Percentiles rank a stretch among this genome's conserved stretches.
phyloP scores from a whole-genome alignment of 805 yeast species.

The Hanseniaspora lindneri region DNA sequence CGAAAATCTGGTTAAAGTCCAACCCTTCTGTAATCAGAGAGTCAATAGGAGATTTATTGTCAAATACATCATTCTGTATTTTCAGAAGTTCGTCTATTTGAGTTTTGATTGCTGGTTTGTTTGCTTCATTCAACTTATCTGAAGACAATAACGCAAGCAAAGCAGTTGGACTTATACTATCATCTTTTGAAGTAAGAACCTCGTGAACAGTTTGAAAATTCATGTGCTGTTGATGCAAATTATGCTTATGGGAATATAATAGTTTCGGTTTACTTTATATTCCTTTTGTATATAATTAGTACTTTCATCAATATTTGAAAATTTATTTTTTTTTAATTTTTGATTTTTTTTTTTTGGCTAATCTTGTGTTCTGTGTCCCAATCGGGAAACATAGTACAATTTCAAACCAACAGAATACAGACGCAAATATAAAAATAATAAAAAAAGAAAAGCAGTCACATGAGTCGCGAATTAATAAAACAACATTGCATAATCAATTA shows the following conservation, averaged over 20 bases:
- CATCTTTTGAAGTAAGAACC: conserved; percentile 22
- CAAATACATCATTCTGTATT: conserved; percentile 24
- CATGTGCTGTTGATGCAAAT: neutral
- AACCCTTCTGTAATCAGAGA: conserved; percentile 75
- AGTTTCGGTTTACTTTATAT: too few species aligned
- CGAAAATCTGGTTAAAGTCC: conserved; percentile 86
- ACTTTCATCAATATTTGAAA: too few species aligned
- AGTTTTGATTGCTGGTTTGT: conserved; percentile 32
- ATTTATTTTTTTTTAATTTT: neutral
- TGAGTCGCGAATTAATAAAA: too few species aligned
- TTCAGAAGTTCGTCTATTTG: conserved; percentile 49
- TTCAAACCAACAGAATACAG: too few species aligned
- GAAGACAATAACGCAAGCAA: neutral
- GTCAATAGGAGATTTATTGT: conserved; percentile 51
- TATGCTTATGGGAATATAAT: too few species aligned
- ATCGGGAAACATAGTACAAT: conserved; percentile 2
- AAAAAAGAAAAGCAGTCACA: conserved; percentile 9
- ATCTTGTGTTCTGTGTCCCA: neutral
- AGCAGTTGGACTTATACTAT: conserved; percentile 16
- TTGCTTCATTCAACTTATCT: neutral
- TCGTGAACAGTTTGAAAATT: conserved; percentile 24
- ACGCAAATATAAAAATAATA: neutral
- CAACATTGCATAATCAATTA: too few species aligned
- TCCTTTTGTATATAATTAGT: too few species aligned
- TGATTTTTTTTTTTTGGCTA: neutral